These are phyloP conservation scores for Penicillium sp. DNA, from an alignment of 2,329 filamentous ascomycete genomes.

Conservation along the genomic window DNA sequence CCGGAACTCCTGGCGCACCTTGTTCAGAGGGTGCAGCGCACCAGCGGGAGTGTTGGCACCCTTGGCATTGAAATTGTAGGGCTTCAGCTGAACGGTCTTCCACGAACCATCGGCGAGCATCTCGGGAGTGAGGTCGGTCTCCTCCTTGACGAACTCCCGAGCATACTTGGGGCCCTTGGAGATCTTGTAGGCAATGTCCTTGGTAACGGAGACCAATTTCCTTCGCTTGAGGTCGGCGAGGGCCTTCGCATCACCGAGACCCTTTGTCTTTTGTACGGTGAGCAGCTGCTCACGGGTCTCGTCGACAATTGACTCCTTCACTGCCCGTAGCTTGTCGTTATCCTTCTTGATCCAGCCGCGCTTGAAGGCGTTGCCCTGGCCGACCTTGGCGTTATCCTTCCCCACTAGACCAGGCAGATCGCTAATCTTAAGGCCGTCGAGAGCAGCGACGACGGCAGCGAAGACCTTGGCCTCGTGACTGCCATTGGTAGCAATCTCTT, in stretches of 20 bases:
- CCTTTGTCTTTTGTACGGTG: conserved; percentile 63
- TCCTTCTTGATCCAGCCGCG: conserved; percentile 63
- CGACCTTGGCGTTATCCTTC: conserved; percentile 54
- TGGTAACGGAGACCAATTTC: conserved; percentile 78
- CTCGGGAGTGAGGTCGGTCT: conserved; percentile 89
- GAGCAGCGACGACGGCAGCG: conserved; percentile 61
- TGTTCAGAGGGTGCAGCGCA: conserved; percentile 63
- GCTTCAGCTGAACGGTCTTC: conserved; percentile 87
- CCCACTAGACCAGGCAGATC: conserved; percentile 54
- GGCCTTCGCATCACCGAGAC: conserved; percentile 66
- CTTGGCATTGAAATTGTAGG: conserved; percentile 70
- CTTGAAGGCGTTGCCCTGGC: conserved; percentile 92
- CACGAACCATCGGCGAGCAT: conserved; percentile 83
- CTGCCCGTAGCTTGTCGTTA: conserved; percentile 49
- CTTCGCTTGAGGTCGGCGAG: conserved; percentile 82
- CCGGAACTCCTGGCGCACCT: conserved; percentile 91
- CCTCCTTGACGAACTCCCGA: conserved; percentile 81
- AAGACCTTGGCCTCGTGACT: conserved; percentile 81
- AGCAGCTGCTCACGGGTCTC: conserved; percentile 69
- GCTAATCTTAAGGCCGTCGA: conserved; percentile 75
- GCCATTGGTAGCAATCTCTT: conserved; percentile 66
- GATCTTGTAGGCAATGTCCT: conserved; percentile 78
- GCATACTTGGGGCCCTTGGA: conserved; percentile 83
- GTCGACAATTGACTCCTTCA: conserved; percentile 70
- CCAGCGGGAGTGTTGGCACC: conserved; percentile 47